These are phyloP conservation scores for Nemania abortiva DNA, from an alignment of 2,329 filamentous ascomycete species.

Conservation along the genomic window DNA sequence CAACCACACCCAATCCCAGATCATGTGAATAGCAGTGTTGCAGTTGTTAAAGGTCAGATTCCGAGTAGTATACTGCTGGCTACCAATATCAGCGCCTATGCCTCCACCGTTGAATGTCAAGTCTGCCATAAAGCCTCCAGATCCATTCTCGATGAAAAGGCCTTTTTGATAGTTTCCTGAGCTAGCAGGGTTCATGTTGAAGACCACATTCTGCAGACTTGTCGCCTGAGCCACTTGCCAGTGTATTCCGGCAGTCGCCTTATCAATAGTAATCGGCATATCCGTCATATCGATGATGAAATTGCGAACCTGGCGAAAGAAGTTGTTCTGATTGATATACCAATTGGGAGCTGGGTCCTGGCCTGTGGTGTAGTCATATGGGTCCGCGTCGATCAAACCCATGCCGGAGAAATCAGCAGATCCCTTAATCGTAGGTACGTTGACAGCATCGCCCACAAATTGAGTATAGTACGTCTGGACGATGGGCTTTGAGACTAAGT, in stretches of 20 bases:
- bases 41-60: conserved; percentile 86
- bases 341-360: conserved; percentile 73
- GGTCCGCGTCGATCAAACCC: conserved; percentile 89
- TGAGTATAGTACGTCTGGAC: conserved; percentile 94
- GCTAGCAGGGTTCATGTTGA: conserved; percentile 78
- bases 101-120: conserved; percentile 85
- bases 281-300: conserved; percentile 81
- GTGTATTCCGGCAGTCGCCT: conserved; percentile 77
- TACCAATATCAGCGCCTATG: conserved; percentile 83
- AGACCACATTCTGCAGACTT: conserved; percentile 82
- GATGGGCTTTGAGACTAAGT: conserved; percentile 82
- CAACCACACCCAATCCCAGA: conserved; percentile 92
- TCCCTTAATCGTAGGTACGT: conserved; percentile 81
- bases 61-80: conserved; percentile 88
- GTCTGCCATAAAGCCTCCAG: conserved; percentile 86
- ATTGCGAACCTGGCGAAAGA: conserved; percentile 86
- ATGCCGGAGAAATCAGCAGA: conserved; percentile 80
- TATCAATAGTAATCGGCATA: conserved; percentile 63
- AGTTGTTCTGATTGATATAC: conserved; percentile 86
- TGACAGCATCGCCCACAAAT: conserved; percentile 82
- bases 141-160: conserved; percentile 88
- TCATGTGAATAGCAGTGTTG: conserved; percentile 86
- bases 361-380: conserved; percentile 66
- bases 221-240: conserved; percentile 90
- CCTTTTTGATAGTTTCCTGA: conserved; percentile 77